phyloP scores from a whole-genome alignment of 345 rosid species.

The Geranium rotundifolium region DNA sequence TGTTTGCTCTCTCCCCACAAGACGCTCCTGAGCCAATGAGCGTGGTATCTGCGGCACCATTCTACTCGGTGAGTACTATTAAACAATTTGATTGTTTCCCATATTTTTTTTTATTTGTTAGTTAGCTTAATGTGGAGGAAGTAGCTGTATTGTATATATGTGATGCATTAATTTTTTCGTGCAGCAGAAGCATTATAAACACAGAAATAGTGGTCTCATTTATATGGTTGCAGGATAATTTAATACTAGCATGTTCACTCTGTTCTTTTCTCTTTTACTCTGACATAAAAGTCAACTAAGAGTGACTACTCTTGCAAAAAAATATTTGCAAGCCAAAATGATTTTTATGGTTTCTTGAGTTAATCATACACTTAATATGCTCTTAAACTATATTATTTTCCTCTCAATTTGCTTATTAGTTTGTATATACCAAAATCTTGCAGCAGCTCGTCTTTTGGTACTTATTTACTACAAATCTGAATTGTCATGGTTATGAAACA shows the following conservation, averaged over 20 bases:
- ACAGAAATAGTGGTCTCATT: neutral
- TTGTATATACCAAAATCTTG: too few species aligned
- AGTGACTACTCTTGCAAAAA: too few species aligned
- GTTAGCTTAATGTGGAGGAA: neutral
- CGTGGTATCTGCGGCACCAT: constrained; percentile 82
- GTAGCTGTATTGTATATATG: neutral
- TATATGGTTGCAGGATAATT: neutral
- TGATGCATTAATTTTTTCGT: neutral
- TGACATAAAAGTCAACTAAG: neutral
- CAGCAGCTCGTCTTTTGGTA: too few species aligned
- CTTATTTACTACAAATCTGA: too few species aligned
- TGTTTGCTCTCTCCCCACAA: constrained; percentile 62
- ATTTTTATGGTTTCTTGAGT: neutral
- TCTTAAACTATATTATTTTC: too few species aligned
- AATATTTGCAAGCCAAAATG: too few species aligned
- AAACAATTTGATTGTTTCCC: neutral
- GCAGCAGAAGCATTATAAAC: neutral
- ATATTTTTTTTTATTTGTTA: too few species aligned
- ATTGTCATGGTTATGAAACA: too few species aligned
- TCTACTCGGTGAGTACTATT: constrained; percentile 50
- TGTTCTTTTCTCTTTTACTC: neutral
- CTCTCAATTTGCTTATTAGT: too few species aligned
- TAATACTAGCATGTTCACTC: neutral
- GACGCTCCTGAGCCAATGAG: constrained; percentile 51
- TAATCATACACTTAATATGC: neutral